phyloP scores from a whole-genome alignment of 345 rosid genomes.

The Euphorbia tirucalli region DNA sequence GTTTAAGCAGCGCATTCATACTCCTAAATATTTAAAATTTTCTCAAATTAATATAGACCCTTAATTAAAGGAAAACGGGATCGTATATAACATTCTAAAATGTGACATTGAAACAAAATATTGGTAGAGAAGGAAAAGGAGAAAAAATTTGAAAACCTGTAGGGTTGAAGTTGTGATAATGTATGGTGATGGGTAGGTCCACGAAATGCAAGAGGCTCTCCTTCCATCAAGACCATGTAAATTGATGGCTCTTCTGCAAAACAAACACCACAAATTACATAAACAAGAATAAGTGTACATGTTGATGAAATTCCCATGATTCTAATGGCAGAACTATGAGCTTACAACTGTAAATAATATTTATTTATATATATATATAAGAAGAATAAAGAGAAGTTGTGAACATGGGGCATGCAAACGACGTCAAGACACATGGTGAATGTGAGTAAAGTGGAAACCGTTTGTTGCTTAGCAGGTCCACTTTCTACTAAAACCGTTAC shows the following conservation, averaged over 20 bases:
- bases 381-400: neutral
- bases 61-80: no score
- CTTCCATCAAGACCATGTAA: conserved; percentile 66
- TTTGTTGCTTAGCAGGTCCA: neutral
- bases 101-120: no score
- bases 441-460: conserved; percentile 28
- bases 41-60: no score
- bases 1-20: no score
- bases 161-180: no score
- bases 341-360: no score
- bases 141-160: no score
- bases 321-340: neutral
- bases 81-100: no score
- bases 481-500: conserved; percentile 12
- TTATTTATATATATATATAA: neutral
- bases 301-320: conserved; percentile 2
- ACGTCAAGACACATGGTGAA: conserved; percentile 9
- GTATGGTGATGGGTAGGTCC: no score
- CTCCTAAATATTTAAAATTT: no score
- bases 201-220: conserved; percentile 50
- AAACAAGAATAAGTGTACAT: conserved; percentile 35
- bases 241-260: conserved; percentile 41
- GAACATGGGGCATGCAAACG: neutral
- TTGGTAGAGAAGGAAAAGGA: no score
- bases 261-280: conserved; percentile 21